These are phyloP conservation scores for Albifimbria verrucaria DNA, from an alignment of 2,329 filamentous ascomycete species.

Conservation along the genomic window DNA sequence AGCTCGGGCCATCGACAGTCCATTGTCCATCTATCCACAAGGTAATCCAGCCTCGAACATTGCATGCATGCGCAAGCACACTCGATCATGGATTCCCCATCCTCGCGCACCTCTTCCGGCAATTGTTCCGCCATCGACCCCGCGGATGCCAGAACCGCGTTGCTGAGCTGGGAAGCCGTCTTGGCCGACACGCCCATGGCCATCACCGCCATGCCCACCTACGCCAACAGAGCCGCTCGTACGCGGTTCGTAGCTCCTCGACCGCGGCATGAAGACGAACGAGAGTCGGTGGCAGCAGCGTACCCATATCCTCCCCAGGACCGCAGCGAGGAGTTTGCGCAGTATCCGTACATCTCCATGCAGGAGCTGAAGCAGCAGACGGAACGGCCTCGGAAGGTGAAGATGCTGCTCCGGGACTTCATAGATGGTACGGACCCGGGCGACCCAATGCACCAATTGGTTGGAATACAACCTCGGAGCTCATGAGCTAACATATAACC, in stretches of 20 bases:
- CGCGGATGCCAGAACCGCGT: constrained; percentile 28
- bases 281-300: constrained; percentile 86
- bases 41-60: no score
- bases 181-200: constrained; percentile 3
- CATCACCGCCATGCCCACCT: constrained; percentile 5
- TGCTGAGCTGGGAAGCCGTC: constrained; percentile 18
- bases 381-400: constrained; percentile 80
- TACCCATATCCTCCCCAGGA: constrained; percentile 69
- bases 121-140: constrained; percentile 69
- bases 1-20: background rate
- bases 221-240: constrained; percentile 15
- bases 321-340: constrained; percentile 73
- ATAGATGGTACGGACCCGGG: constrained; percentile 83
- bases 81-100: constrained; percentile 75
- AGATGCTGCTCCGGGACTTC: constrained; percentile 97
- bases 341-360: constrained; percentile 83
- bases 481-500: background rate
- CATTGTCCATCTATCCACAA: no score
- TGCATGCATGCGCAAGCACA: no score
- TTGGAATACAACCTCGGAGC: no score
- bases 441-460: no score
- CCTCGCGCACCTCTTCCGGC: constrained; percentile 74
- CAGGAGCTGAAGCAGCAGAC: constrained; percentile 67
- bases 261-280: constrained; percentile 43
- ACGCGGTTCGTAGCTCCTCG: constrained; percentile 26